Evolutionary conservation across 1,284 basidiomycete species (phyloP), one percentile per base, ranked within the genome.

Genomic region (Bondarzewia mesenterica): DNA sequence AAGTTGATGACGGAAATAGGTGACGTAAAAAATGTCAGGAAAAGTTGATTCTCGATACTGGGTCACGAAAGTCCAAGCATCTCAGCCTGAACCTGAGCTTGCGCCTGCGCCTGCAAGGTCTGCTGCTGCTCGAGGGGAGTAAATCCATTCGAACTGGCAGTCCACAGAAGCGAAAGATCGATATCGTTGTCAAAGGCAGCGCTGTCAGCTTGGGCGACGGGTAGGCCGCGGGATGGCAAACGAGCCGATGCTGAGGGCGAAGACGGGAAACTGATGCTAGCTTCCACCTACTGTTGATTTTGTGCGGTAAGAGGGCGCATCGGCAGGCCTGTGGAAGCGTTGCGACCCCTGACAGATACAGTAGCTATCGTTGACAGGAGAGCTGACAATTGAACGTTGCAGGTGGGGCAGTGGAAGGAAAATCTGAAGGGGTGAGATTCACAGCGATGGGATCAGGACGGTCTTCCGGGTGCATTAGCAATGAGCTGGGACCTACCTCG

Each of bases 71-170:
- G n/a, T n/a, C n/a, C n/a, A n/a, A n/a, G 50, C 22, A 55, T 56
- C 41, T 61, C 61, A 22, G 53, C 57, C 32, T 60, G 60, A 36
- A 22, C 38, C 15, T 63, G 63, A 15, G 59, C 53, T 22, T 60
- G 57, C 16, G 71, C 65, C 43, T 62, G 62, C 25, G 54, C 57
- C 36, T 60, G 60, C 40, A 86, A 70, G 44, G 86, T 77, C 52
- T 77, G 73, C 59, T 82, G 77, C 60, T 85, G 80, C 57, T 83
- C 80, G 0, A 81, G 69, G 1, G 78, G 69, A 0, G 84, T 86
- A 54, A 80, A 85, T 1, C 83, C 84, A 16, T 74, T 73, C 55
- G 59, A 3, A 55, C 53, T 10, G 52, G 57, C 40, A 41, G 52
- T 16, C 42, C 57, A 48, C 47, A 55, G 38, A 42, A 51, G 52